Evolutionary conservation across 2,329 filamentous ascomycete species (phyloP).

Genomic region (Colletotrichum ledebouriae): DNA sequence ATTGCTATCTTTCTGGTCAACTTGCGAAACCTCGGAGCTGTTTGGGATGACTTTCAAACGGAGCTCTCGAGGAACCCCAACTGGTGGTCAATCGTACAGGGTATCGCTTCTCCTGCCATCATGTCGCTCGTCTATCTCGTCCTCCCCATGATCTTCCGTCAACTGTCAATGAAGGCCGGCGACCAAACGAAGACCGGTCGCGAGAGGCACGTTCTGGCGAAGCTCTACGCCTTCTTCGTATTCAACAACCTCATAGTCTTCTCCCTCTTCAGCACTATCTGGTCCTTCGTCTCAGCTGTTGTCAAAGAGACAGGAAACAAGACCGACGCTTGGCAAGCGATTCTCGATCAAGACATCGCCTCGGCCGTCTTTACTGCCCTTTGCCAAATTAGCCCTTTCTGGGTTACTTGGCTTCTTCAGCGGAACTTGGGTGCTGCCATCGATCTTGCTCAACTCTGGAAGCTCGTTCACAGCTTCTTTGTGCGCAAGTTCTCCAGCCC

Average conservation of each 20-base stretch:
- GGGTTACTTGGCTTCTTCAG: conserved; percentile 94
- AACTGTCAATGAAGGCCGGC: conserved; percentile 84
- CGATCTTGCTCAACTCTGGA: conserved; percentile 91
- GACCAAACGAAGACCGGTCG: conserved; percentile 93
- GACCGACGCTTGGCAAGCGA: conserved; percentile 76
- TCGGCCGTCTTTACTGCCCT: conserved; percentile 77
- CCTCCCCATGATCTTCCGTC: conserved; percentile 91
- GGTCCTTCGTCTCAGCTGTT: conserved; percentile 78
- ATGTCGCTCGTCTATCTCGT: conserved; percentile 90
- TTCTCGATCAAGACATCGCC: conserved; percentile 74
- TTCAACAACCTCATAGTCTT: conserved; percentile 98
- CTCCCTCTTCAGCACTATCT: conserved; percentile 88
- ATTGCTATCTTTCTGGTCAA: conserved; percentile 96
- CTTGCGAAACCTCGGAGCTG: conserved; percentile 80
- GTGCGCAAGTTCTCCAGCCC: conserved; percentile 86
- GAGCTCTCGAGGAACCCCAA: conserved; percentile 73
- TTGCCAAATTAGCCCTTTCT: conserved; percentile 88
- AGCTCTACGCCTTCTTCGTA: conserved; percentile 95
- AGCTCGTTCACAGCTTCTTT: conserved; percentile 86
- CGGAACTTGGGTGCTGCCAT: conserved; percentile 94
- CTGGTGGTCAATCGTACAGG: conserved; percentile 90
- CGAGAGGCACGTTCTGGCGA: conserved; percentile 90
- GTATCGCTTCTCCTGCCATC: conserved; percentile 88
- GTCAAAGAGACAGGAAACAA: conserved; percentile 66
- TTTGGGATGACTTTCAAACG: conserved; percentile 82